phyloP scores from a whole-genome alignment of 1,139 yeast genomes.

The Zygosaccharomyces sapae region DNA sequence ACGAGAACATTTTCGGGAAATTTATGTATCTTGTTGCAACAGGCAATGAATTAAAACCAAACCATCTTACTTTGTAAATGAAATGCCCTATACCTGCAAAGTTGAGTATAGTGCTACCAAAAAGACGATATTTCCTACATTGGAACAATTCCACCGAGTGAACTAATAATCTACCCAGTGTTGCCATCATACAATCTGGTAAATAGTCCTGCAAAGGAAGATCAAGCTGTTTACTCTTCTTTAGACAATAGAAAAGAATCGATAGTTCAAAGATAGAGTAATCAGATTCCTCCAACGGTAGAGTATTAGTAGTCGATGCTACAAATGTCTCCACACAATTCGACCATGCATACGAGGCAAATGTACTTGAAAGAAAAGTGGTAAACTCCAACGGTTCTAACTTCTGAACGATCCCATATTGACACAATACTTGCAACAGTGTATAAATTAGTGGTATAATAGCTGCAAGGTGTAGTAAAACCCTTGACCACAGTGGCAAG shows the following conservation, averaged over 20 bases:
- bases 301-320: slow-evolving; percentile 22
- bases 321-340: slow-evolving; percentile 31
- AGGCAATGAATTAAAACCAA: slow-evolving; percentile 19
- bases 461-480: slow-evolving; percentile 19
- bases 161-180: slow-evolving; percentile 26
- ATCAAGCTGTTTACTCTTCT: slow-evolving; percentile 10
- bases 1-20: slow-evolving; percentile 25
- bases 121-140: slow-evolving; percentile 20
- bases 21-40: slow-evolving; percentile 22
- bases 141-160: slow-evolving; percentile 30
- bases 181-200: slow-evolving; percentile 26
- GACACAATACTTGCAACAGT: slow-evolving; percentile 16
- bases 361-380: slow-evolving; percentile 16
- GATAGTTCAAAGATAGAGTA: slow-evolving; percentile 32
- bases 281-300: slow-evolving; percentile 29
- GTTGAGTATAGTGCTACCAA: slow-evolving; percentile 26
- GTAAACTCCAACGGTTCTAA: slow-evolving; percentile 11
- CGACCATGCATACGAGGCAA: slow-evolving; percentile 25
- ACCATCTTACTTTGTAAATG: slow-evolving; percentile 7
- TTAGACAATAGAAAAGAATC: slow-evolving; percentile 23
- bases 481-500: slow-evolving; percentile 25
- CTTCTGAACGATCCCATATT: slow-evolving; percentile 6
- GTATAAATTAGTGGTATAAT: slow-evolving; percentile 17
- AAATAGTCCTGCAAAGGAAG: slow-evolving; percentile 12
- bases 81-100: slow-evolving; percentile 19